Conservation (phyloP, 2,329 filamentous ascomycete species). For the Aspergillus latus region DNA sequence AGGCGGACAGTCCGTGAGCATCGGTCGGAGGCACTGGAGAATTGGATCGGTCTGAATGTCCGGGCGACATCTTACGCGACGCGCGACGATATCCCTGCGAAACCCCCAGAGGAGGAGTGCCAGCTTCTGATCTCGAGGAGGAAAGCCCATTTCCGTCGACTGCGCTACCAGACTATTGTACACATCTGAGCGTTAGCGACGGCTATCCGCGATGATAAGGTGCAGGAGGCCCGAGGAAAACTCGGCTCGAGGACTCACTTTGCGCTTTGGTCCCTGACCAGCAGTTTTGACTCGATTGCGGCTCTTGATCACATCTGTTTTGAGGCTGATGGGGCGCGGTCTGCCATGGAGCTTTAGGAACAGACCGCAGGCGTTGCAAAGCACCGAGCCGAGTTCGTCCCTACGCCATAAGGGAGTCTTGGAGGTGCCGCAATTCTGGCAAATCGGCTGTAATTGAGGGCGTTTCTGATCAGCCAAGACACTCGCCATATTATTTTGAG, state of each 20-base stretch:
- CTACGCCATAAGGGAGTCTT: conserved; percentile 96
- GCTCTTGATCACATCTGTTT: conserved; percentile 99
- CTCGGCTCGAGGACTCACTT: conserved; percentile 56
- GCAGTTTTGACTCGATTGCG: conserved; percentile 95
- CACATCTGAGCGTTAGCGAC: conserved; percentile 24
- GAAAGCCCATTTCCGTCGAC: conserved; percentile 60
- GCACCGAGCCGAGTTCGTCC: conserved; percentile 90
- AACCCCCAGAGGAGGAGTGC: conserved; percentile 55
- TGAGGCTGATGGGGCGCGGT: conserved; percentile 88
- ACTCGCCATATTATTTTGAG: conserved; percentile 41
- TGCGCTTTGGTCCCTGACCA: conserved; percentile 75
- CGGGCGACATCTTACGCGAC: conserved; percentile 71
- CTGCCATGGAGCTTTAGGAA: conserved; percentile 97
- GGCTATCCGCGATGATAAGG: conserved; percentile 15
- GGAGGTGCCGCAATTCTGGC: conserved; percentile 93
- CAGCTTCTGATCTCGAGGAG: conserved; percentile 56
- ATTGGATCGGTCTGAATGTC: conserved; percentile 70
- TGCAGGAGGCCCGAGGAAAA: conserved; percentile 20
- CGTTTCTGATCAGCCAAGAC: conserved; percentile 51
- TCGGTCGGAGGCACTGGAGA: conserved; percentile 77
- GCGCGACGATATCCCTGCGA: conserved; percentile 61
- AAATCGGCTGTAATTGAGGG: conserved; percentile 80
- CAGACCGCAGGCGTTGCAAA: conserved; percentile 97
- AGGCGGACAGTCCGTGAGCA: conserved; percentile 64
- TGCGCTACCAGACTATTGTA: conserved; percentile 41